Conservation (phyloP, 2,329 filamentous ascomycete species). For the Biscogniauxia sp. region DNA sequence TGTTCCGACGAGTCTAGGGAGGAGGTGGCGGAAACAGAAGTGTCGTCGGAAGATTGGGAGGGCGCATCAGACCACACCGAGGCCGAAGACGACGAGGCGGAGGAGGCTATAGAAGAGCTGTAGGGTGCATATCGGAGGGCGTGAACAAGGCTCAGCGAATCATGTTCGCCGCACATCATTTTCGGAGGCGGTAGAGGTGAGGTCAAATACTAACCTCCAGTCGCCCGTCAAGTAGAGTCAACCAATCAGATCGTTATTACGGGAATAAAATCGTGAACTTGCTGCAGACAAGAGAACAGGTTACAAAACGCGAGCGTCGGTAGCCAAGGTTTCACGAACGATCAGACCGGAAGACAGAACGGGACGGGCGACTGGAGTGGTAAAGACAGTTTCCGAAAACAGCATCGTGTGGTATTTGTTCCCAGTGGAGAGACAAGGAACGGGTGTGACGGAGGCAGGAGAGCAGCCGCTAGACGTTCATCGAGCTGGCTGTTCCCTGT, state of each 20-base stretch:
- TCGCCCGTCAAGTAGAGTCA: conserved; percentile 54
- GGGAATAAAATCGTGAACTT: conserved; percentile 35
- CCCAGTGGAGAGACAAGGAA: conserved; percentile 28
- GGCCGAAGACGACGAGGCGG: conserved; percentile 71
- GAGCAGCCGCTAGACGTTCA: conserved; percentile 32
- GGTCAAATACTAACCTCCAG: conserved; percentile 44
- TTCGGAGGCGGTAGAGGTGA: conserved; percentile 38
- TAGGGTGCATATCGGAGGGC: conserved; percentile 58
- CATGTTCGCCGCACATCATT: conserved; percentile 56
- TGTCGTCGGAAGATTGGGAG: conserved; percentile 68
- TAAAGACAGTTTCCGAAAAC: conserved; percentile 49
- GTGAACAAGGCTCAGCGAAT: conserved; percentile 51
- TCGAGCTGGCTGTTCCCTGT: conserved; percentile 29
- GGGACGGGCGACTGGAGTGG: conserved; percentile 62
- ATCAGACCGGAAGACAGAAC: conserved; percentile 60
- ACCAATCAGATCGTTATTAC: conserved; percentile 45
- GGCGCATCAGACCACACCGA: conserved; percentile 76
- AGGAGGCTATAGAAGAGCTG: conserved; percentile 68
- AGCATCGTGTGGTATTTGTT: conserved; percentile 51
- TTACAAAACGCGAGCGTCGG: conserved; percentile 43
- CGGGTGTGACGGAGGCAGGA: conserved; percentile 32
- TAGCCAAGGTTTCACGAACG: conserved; percentile 51
- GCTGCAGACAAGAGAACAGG: conserved; percentile 41
- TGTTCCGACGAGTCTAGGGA: conserved; percentile 53
- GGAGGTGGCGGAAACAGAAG: conserved; percentile 60